These are phyloP conservation scores for Climacium dendroides DNA, from an alignment of 225 moss, liverwort and hornwort species.

Conservation along the genomic window DNA sequence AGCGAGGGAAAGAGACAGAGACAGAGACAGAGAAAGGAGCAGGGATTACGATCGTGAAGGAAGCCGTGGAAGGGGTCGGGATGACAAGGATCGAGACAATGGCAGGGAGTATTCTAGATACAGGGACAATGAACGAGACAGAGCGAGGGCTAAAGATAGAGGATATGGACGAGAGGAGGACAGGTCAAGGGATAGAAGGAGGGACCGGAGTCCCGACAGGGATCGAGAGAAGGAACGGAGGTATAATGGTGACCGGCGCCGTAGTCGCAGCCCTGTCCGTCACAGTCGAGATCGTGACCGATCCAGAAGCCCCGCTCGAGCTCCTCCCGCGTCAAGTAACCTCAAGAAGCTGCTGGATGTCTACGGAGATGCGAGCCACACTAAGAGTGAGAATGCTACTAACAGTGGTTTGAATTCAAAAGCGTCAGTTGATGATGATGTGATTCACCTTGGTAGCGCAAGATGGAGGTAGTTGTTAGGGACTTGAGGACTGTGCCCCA, in stretches of 20 bases:
- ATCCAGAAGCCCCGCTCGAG: constrained; percentile 42
- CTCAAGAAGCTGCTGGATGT: constrained; percentile 61
- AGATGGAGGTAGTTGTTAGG: constrained; percentile 39
- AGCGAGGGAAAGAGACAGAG: constrained; percentile 30
- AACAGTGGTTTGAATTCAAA: constrained; percentile 48
- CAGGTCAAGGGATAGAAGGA: constrained; percentile 25
- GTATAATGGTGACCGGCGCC: constrained; percentile 27
- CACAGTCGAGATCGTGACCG: constrained; percentile 22
- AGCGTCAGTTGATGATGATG: constrained; percentile 46
- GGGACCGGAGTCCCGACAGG: constrained; percentile 27
- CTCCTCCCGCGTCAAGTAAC: constrained; percentile 26
- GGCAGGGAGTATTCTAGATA: constrained; percentile 25
- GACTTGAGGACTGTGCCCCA: background rate
- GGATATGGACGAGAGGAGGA: constrained; percentile 28
- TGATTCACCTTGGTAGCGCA: constrained; percentile 55
- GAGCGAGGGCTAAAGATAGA: constrained; percentile 39
- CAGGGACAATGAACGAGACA: constrained; percentile 32
- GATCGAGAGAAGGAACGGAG: constrained; percentile 28
- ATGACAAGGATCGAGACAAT: constrained; percentile 35
- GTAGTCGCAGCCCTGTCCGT: constrained; percentile 45
- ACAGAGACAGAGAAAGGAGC: constrained; percentile 23
- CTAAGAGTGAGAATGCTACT: constrained; percentile 63
- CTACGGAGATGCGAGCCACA: constrained; percentile 57
- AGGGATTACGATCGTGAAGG: constrained; percentile 52
- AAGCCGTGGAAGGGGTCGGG: constrained; percentile 45